Percentiles rank a stretch among this genome's conserved stretches.
phyloP scores from a whole-genome alignment of 140 eudicot species.

The Cichorium intybus region DNA sequence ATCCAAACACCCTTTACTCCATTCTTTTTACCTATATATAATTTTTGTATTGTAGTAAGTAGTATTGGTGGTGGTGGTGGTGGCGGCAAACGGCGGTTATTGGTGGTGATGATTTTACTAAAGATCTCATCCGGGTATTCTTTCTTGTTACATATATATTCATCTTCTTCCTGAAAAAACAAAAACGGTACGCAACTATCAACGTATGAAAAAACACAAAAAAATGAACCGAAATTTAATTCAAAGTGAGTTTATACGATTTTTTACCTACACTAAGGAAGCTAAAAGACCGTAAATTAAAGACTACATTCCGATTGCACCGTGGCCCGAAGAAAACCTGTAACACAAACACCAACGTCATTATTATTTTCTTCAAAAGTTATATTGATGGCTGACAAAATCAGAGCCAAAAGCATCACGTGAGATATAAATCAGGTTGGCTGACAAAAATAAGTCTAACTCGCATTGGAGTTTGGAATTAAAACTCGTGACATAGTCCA shows the following conservation, averaged over 20 bases:
- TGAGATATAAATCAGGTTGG: too few relatives aligned
- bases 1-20: slow-evolving; percentile 27
- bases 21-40: slow-evolving; percentile 36
- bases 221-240: neutral
- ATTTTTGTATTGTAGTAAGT: slow-evolving; percentile 38
- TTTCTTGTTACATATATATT: slow-evolving; percentile 31
- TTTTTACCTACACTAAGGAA: slow-evolving; percentile 49
- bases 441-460: too few relatives aligned
- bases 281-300: slow-evolving; percentile 34
- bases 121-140: slow-evolving; percentile 32
- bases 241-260: neutral
- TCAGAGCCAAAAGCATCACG: too few relatives aligned
- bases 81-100: slow-evolving; percentile 9
- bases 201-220: neutral
- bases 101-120: slow-evolving; percentile 20
- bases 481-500: too few relatives aligned
- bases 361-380: neutral
- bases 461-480: too few relatives aligned
- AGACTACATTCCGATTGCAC: slow-evolving; percentile 72
- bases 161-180: slow-evolving; percentile 46
- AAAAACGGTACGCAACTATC: neutral
- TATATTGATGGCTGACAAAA: too few relatives aligned
- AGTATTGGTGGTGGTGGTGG: slow-evolving; percentile 22
- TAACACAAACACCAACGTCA: neutral
- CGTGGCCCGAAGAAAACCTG: slow-evolving; percentile 72